Evolutionary conservation across 169 alveolate genomes (phyloP).

Genomic region (Amoebophrya sp.): DNA sequence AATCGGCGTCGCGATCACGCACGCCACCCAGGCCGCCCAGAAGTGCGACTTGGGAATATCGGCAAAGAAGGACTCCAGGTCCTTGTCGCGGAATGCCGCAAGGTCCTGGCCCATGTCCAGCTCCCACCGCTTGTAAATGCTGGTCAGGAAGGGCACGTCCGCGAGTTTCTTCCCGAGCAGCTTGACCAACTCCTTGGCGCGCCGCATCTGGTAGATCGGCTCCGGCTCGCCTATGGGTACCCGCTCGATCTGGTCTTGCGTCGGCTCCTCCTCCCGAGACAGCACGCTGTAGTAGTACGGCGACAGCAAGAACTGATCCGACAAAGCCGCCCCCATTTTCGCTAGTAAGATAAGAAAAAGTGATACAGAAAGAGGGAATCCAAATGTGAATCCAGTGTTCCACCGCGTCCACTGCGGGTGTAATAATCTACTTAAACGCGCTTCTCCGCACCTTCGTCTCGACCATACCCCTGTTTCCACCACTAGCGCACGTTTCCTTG

Average conservation of each 20-base stretch:
- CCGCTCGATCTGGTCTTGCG: neutral
- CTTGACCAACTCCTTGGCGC: neutral
- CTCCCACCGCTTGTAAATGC: slow-evolving; percentile 20
- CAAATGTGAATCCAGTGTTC: too few species aligned
- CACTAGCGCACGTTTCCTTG: too few species aligned
- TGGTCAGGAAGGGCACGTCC: neutral
- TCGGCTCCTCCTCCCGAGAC: neutral
- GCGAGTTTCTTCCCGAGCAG: neutral
- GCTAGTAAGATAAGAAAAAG: too few species aligned
- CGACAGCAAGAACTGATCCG: neutral
- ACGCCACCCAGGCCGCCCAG: neutral
- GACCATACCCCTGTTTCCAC: too few species aligned
- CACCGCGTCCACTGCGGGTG: too few species aligned
- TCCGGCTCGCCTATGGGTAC: neutral
- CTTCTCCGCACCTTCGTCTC: too few species aligned
- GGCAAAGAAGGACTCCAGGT: neutral
- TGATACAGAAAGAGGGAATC: too few species aligned
- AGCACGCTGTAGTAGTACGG: slow-evolving; percentile 16
- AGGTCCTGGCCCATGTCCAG: neutral
- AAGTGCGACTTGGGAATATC: neutral
- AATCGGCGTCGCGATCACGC: neutral
- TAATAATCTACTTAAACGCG: too few species aligned
- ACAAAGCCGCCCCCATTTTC: neutral
- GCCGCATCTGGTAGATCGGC: neutral
- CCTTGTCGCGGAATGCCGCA: neutral